These are phyloP conservation scores for Saccharomycopsis sp. DNA, from an alignment of 805 yeast species.

Conservation along the genomic window DNA sequence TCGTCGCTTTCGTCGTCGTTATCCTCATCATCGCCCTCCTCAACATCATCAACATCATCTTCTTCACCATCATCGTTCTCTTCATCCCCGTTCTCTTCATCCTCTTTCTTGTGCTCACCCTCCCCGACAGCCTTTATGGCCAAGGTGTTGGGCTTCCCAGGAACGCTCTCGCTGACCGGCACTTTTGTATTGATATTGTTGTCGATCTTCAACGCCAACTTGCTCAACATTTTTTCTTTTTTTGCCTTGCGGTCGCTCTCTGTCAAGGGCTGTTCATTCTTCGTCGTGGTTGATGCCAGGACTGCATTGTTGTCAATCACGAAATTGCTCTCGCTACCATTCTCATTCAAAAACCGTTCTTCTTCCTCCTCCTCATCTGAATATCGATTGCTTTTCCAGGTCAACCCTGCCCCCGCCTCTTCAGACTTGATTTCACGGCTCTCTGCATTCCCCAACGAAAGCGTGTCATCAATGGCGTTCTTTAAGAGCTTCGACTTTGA, in stretches of 20 bases:
- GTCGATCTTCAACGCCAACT: conserved; percentile 17
- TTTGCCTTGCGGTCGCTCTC: conserved; percentile 13
- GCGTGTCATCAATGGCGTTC: conserved; percentile 17
- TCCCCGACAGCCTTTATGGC: background rate
- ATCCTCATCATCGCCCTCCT: conserved; percentile 22
- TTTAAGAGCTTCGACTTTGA: conserved; percentile 10
- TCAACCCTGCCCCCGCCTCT: conserved; percentile 23
- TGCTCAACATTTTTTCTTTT: conserved; percentile 17
- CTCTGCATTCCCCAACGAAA: conserved; percentile 2
- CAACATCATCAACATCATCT: conserved; percentile 23
- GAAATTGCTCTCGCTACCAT: conserved; percentile 14
- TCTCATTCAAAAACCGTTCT: conserved; percentile 22
- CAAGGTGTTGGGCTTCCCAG: background rate
- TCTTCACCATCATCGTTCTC: conserved; percentile 22
- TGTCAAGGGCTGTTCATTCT: background rate
- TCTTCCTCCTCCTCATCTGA: conserved; percentile 17
- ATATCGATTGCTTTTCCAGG: conserved; percentile 19
- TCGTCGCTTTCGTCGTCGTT: background rate
- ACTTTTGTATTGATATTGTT: conserved; percentile 15
- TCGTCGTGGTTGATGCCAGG: background rate
- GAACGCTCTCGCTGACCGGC: conserved; percentile 6
- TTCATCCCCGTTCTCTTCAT: background rate
- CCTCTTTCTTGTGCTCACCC: background rate
- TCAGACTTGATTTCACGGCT: background rate
- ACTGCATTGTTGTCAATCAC: conserved; percentile 10